phyloP scores from a whole-genome alignment of 441 rosid species.

The Brassica balearica region DNA sequence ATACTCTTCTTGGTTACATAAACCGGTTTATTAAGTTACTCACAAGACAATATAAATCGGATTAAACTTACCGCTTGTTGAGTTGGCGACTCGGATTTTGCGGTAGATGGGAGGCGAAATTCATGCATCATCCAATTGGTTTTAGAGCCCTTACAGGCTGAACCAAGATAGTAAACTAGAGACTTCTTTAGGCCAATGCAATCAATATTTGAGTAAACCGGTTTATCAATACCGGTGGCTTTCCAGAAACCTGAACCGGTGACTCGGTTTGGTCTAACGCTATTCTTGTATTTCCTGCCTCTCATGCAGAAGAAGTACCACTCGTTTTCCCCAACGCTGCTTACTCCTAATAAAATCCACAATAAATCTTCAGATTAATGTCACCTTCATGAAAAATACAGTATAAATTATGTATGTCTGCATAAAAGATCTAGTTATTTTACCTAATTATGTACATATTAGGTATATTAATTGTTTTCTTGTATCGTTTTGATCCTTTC shows the following conservation, averaged over 20 bases:
- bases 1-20: neutral
- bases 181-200: constrained; percentile 82
- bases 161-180: constrained; percentile 84
- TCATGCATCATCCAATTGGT: constrained; percentile 99
- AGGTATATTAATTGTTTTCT: neutral
- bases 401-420: neutral
- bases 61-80: constrained; percentile 73
- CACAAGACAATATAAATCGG: too few relatives aligned
- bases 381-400: neutral
- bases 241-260: constrained; percentile 98
- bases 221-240: constrained; percentile 96
- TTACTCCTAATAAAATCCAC: constrained; percentile 32
- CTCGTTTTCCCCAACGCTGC: constrained; percentile 59
- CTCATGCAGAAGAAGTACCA: constrained; percentile 90
- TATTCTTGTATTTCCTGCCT: constrained; percentile 90
- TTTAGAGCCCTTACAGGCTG: constrained; percentile 91
- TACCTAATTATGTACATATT: neutral
- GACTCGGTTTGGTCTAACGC: constrained; percentile 89
- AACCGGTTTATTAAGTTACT: too few relatives aligned
- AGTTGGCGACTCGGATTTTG: constrained; percentile 36
- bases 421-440: neutral
- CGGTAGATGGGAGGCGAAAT: constrained; percentile 72
- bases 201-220: constrained; percentile 56
- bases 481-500: neutral
- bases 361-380: neutral